A percentile compares a stretch with the other conserved stretches of the same genome.
Conservation (phyloP, 371 early-diverging fungal genomes). For the Batrachochytrium dendrobatidis region DNA sequence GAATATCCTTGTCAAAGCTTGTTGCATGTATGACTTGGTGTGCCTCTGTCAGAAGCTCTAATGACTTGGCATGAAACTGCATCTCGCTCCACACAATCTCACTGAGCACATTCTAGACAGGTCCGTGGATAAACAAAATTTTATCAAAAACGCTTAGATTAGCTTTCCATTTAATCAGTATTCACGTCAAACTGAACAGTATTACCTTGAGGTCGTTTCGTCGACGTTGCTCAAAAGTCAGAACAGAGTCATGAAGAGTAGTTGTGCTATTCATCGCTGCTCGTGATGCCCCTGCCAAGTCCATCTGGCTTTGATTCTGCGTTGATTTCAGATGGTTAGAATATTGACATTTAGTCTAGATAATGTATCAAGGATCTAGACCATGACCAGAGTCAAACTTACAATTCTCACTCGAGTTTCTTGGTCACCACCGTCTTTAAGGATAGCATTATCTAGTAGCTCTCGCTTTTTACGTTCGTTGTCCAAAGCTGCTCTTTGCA, state of each 20-base stretch:
- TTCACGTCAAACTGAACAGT: neutral
- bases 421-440: conserved; percentile 17
- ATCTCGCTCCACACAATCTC: conserved; percentile 27
- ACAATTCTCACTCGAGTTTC: conserved; percentile 13
- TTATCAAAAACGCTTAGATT: too few species aligned
- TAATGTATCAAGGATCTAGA: neutral
- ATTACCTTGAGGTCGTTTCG: conserved; percentile 19
- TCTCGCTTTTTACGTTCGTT: conserved; percentile 27
- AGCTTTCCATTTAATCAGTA: too few species aligned
- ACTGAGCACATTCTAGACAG: conserved; percentile 15
- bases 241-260: conserved; percentile 14
- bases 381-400: neutral
- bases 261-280: conserved; percentile 4
- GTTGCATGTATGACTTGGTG: conserved; percentile 15
- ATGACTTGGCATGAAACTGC: conserved; percentile 15
- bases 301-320: conserved; percentile 17
- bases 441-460: conserved; percentile 16
- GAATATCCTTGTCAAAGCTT: conserved; percentile 17
- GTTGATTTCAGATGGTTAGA: neutral
- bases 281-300: conserved; percentile 16
- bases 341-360: neutral
- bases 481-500: conserved; percentile 14
- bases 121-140: neutral
- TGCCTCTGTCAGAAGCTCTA: conserved; percentile 24
- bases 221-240: conserved; percentile 18